Evolutionary conservation across 1,284 basidiomycete genomes (phyloP), one percentile per base, ranked within the genome.

Genomic region (Sporisorium graminicola): DNA sequence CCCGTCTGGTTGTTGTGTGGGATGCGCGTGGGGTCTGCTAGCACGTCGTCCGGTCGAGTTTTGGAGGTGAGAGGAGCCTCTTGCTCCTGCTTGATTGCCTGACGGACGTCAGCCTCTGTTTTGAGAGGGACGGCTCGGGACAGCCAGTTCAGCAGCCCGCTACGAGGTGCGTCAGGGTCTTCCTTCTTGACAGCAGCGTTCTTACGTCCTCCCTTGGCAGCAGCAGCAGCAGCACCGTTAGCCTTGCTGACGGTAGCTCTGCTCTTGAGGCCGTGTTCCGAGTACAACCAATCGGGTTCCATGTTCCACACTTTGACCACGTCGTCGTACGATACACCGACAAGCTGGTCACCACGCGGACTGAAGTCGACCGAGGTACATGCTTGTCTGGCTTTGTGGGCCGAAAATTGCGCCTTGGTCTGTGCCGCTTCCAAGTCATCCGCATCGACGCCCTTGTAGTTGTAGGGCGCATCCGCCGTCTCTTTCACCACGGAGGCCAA

Each of bases 1-100:
- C 84, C 84, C 2, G 84, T 85, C 31, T 84, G 81, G 49, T 85
- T 85, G 73, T 85, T 85, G 65, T 85, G 83, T 8, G 78, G 74
- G 22, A 85, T 66, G 13, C 53, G 61, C 6, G 35, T 55, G 0
- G 78, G 77, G 8, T 61, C 46, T 9, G 52, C 61, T 2, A 83
- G 74, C 2, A 79, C 26, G 51, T 84, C 73, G 18, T 74, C 24
- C 2, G 75, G 79, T 43, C 65, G 60, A 47, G 59, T 26, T 0
- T 55, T 29, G n/a, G 42, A 16, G 10, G 35, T 46, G 4, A 27
- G 26, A 6, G 54, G 20, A 0, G 35, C 18, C 20, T 46, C 35
- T 46, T 56, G 43, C 51, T 71, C 74, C 27, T 65, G 42, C 35
- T 75, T 58, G 47, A 62, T 64, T 20, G 60, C 72, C 46, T 55